Evolutionary conservation across 2,329 filamentous ascomycete species (phyloP).

Genomic region (Eutypella sp.): DNA sequence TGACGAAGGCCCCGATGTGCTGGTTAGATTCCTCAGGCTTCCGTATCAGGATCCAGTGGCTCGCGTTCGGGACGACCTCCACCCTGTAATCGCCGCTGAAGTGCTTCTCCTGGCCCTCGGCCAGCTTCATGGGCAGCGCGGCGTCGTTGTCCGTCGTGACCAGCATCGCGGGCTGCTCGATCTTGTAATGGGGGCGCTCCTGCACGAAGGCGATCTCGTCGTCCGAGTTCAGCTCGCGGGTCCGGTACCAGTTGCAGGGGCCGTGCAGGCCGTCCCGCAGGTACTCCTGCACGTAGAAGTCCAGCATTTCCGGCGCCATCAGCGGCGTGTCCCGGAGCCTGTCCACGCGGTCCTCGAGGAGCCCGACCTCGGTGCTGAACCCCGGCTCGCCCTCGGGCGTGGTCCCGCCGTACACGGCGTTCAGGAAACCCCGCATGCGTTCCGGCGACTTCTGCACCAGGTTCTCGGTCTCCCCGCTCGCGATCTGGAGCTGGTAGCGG

Average conservation of each 20-base stretch:
- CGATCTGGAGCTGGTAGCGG: slow-evolving; percentile 78
- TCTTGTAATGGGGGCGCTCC: slow-evolving; percentile 54
- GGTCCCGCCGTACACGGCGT: slow-evolving; percentile 63
- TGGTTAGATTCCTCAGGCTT: slow-evolving; percentile 65
- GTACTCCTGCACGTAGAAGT: slow-evolving; percentile 73
- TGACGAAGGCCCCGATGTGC: slow-evolving; percentile 63
- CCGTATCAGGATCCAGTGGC: slow-evolving; percentile 83
- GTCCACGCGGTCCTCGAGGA: slow-evolving; percentile 59
- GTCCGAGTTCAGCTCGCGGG: slow-evolving; percentile 64
- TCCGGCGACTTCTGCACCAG: slow-evolving; percentile 47
- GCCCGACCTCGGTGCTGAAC: slow-evolving; percentile 57
- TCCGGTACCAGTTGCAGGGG: slow-evolving; percentile 86
- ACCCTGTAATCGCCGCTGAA: slow-evolving; percentile 56
- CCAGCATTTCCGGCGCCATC: slow-evolving; percentile 63
- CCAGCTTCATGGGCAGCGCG: slow-evolving; percentile 69
- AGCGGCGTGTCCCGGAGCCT: slow-evolving; percentile 52
- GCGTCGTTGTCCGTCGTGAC: slow-evolving; percentile 66
- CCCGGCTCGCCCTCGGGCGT: slow-evolving; percentile 49
- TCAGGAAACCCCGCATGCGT: slow-evolving; percentile 65
- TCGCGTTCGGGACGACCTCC: slow-evolving; percentile 54
- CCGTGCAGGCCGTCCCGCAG: slow-evolving; percentile 68
- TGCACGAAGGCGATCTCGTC: slow-evolving; percentile 63
- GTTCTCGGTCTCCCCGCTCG: slow-evolving; percentile 59
- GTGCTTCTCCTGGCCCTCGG: slow-evolving; percentile 62
- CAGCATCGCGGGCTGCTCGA: slow-evolving; percentile 66